A percentile compares a stretch with the other conserved stretches of the same genome.
Conservation (phyloP, 805 yeast genomes). For the Saccharomycopsis sp. region DNA sequence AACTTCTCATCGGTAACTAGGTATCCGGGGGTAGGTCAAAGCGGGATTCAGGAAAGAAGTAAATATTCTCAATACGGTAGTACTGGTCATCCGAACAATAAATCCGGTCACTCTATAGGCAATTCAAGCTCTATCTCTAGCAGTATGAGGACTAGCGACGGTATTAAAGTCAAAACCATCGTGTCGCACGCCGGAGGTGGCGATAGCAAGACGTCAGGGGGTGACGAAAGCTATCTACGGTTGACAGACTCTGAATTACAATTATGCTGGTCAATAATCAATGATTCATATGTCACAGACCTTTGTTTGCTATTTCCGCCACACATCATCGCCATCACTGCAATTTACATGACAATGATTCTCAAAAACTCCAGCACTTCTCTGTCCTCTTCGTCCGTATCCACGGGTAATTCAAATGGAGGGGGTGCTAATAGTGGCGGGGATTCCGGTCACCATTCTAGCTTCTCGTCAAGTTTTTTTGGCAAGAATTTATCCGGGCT, state of each 20-base stretch:
- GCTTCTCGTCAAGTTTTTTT: background rate
- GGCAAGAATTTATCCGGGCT: background rate
- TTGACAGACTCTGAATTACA: conserved; percentile 66
- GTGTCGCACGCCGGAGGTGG: background rate
- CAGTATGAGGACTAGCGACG: background rate
- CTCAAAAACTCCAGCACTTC: conserved; percentile 30
- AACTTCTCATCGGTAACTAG: background rate
- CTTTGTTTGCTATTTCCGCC: conserved; percentile 80
- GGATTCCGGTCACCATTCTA: no score
- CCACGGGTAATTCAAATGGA: conserved; percentile 3
- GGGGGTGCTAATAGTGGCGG: background rate
- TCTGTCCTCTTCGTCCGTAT: background rate
- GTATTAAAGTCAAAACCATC: background rate
- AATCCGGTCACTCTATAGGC: background rate
- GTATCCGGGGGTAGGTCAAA: background rate
- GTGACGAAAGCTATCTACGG: conserved; percentile 22
- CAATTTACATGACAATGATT: conserved; percentile 73
- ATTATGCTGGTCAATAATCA: conserved; percentile 81
- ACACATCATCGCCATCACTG: conserved; percentile 74
- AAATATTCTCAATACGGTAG: background rate
- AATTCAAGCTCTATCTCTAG: background rate
- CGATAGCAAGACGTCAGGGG: background rate
- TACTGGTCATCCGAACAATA: background rate
- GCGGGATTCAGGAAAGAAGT: background rate
- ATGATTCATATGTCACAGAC: conserved; percentile 87